These are phyloP conservation scores for Aspergillus viridinutans DNA, from an alignment of 2,329 filamentous ascomycete species.

Conservation along the genomic window DNA sequence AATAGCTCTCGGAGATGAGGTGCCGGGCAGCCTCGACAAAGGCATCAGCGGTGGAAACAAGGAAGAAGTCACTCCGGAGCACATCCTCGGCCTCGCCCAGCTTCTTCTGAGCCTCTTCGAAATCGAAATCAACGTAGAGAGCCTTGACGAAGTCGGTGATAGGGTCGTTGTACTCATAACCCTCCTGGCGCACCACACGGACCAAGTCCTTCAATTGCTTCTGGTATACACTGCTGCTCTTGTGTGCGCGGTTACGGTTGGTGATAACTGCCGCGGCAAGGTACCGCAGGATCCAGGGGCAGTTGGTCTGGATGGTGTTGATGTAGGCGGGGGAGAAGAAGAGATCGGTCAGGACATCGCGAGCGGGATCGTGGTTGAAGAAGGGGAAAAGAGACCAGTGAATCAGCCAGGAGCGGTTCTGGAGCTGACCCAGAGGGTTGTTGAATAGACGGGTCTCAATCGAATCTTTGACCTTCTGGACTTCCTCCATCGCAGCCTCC, in stretches of 20 bases:
- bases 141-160: constrained; percentile 96
- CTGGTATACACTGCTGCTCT: constrained; percentile 77
- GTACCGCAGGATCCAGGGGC: constrained; percentile 95
- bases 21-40: constrained; percentile 95
- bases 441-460: constrained; percentile 95
- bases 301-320: constrained; percentile 98
- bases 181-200: constrained; percentile 91
- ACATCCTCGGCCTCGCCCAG: constrained; percentile 86
- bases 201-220: constrained; percentile 98
- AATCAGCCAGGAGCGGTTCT: constrained; percentile 93
- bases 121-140: constrained; percentile 93
- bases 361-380: constrained; percentile 92
- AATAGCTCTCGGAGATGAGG: constrained; percentile 97
- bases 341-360: constrained; percentile 87
- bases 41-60: constrained; percentile 73
- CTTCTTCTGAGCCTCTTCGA: constrained; percentile 90
- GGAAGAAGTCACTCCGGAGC: constrained; percentile 91
- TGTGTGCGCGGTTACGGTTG: constrained; percentile 76
- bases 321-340: constrained; percentile 98
- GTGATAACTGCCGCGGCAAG: constrained; percentile 92
- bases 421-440: constrained; percentile 91
- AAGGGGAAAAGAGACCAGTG: constrained; percentile 99
- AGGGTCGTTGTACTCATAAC: constrained; percentile 95
- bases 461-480: constrained; percentile 81
- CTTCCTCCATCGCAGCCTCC: constrained; percentile 87